Evolutionary conservation across 2,329 filamentous ascomycete genomes (phyloP), one percentile per base, ranked within the genome.

Genomic region (Hymenoscyphus linearis): DNA sequence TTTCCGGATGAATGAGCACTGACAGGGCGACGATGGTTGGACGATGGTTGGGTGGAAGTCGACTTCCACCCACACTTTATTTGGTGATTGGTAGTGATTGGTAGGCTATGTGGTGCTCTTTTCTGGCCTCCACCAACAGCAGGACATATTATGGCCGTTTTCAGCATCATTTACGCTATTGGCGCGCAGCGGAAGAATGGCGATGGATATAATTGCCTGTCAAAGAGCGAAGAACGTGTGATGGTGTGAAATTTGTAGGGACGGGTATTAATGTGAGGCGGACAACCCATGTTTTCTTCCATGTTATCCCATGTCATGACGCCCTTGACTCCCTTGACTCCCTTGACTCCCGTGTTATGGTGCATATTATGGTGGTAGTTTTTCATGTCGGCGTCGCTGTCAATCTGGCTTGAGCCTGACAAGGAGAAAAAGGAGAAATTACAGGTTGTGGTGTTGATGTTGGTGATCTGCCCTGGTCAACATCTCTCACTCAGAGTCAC

Each of bases 111-210:
- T 31, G 34, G 9, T 40, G 14, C 16, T 18, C 40, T 52, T 60
- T 53, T 18, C 53, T 35, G n/a, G 36, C 47, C 18, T 60, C 59
- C 59, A 55, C 59, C 59, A 60, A 60, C 59, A 47, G 59, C 40
- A 60, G 53, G 26, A 25, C 59, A 22, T 31, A 27, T 52, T 57
- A 40, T 26, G 18, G 54, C 59, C 27, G 22, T 60, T 44, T 47
- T 18, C 31, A 60, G 59, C 54, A 53, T 60, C 59, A 60, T 57
- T 60, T 60, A 57, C 59, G 53, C 52, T 34, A 60, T 60, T 60
- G 59, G 59, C 52, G 59, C 53, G 47, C 13, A 16, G 22, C 26
- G 26, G 44, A 12, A 57, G 27, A 60, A 60, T 57, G 57, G 53
- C 58, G 37, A 44, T 25, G 55, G 37, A 7, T 50, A 27, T 14